Base-by-base conservation (phyloP, 371 early-diverging fungal species). In the Apophysomyces ossiformis region DNA sequence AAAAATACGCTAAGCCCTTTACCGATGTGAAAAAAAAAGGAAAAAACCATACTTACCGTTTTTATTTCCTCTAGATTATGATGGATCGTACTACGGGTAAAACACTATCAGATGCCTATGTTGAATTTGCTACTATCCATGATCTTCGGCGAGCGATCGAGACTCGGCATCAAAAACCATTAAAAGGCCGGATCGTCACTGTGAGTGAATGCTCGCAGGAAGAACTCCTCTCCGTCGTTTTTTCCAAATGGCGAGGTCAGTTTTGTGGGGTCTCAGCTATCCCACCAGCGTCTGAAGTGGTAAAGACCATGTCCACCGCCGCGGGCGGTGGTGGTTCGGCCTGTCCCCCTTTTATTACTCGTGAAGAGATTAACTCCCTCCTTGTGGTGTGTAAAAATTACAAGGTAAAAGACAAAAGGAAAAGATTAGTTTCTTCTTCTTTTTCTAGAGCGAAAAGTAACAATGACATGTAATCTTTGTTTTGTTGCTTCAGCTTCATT, bases 311-410 rank as follows among this genome's bases (percentile, higher is more conserved):
- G 78, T 78, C 78, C 0, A 81, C 79, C 5, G 78, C 80, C 6
- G 79, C 77, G 21, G 77, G 77, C 35, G 72, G 79, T 21, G 73
- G 74, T 62, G 58, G 57, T 35, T 60, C 71, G 3, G 65, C 69
- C 6, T 78, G 84, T 36, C 84, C 87, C 16, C 85, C 86, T n/a
- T 90, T 90, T 68, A 76, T 92, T 13, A 84, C 87, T 0, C 82
- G 92, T 1, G 90, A 90, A 38, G 91, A 92, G 66, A 91, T 92
- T 68, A 90, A 90, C 67, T 80, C 87, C 0, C 59, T 92, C 5
- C 71, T 92, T 32, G 82, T 87, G 0, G 85, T 89, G 5, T 92
- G 93, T 73, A 85, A 89, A 37, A 89, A 90, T 65, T 90, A 90
- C 72, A 90, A 91, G 79, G 90, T 87, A 82, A 15, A 45, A 37